A percentile compares a stretch with the other conserved stretches of the same genome.
Conservation (phyloP, 805 yeast genomes). For the Starmera pachycereana region DNA sequence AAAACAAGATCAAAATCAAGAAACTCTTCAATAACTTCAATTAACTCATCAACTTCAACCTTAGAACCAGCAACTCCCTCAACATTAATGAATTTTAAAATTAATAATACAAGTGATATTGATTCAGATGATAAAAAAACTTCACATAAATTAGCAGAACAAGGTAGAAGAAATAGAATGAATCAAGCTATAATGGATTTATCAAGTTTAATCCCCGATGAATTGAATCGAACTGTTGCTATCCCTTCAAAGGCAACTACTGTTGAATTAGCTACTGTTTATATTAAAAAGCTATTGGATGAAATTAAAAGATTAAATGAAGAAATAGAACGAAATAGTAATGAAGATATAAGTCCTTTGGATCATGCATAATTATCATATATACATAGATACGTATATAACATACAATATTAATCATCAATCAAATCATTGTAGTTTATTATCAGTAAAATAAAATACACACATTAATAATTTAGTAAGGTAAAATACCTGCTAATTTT, state of each 20-base stretch:
- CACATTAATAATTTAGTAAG: background rate
- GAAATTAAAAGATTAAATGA: constrained; percentile 21
- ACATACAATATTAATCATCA: no score
- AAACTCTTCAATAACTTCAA: background rate
- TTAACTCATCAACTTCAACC: constrained; percentile 18
- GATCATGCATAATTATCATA: no score
- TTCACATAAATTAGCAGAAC: constrained; percentile 86
- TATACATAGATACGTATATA: no score
- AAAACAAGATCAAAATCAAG: constrained; percentile 1
- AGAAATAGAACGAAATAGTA: constrained; percentile 11
- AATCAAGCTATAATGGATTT: constrained; percentile 77
- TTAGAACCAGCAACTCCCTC: constrained; percentile 19
- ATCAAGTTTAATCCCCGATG: constrained; percentile 55
- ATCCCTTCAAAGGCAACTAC: constrained; percentile 92
- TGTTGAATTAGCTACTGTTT: constrained; percentile 76
- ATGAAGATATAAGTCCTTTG: constrained; percentile 21
- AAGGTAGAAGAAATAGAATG: constrained; percentile 89
- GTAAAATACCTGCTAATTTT: constrained; percentile 19
- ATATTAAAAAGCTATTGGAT: constrained; percentile 40
- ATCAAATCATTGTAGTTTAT: no score
- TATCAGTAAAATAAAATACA: no score
- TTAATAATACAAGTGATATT: constrained; percentile 6
- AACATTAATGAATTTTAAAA: constrained; percentile 16
- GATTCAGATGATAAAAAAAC: constrained; percentile 18
- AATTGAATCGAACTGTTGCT: constrained; percentile 36